These are phyloP conservation scores for Candida lessepsii DNA, from an alignment of 805 yeast genomes.

Conservation along the genomic window DNA sequence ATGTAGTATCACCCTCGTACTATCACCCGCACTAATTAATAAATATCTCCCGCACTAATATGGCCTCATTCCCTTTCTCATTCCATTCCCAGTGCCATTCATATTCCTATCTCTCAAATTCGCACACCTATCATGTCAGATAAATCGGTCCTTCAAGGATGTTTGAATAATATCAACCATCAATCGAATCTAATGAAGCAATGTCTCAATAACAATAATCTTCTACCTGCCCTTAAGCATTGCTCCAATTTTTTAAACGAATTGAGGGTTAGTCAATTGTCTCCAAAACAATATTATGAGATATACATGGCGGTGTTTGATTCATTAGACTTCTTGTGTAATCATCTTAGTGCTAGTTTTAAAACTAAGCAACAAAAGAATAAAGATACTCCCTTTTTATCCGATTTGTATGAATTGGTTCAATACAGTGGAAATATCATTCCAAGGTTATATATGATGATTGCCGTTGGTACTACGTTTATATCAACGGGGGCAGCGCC, in stretches of 20 bases:
- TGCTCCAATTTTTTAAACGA: constrained; percentile 81
- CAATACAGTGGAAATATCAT: constrained; percentile 93
- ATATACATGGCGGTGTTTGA: constrained; percentile 82
- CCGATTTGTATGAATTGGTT: constrained; percentile 90
- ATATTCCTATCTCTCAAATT: too few relatives aligned
- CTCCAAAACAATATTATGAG: constrained; percentile 93
- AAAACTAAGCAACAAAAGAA: constrained; percentile 55
- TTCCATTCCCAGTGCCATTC: too few relatives aligned
- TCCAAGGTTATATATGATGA: constrained; percentile 91
- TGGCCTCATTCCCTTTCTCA: too few relatives aligned
- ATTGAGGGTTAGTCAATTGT: constrained; percentile 67
- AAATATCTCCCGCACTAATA: too few relatives aligned
- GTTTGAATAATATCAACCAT: constrained; percentile 51
- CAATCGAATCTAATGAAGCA: constrained; percentile 77
- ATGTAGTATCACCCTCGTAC: too few relatives aligned
- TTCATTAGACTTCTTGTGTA: constrained; percentile 66
- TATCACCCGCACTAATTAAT: too few relatives aligned
- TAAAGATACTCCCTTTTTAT: constrained; percentile 42
- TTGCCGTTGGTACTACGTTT: constrained; percentile 89
- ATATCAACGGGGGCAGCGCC: constrained; percentile 79
- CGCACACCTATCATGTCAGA: constrained; percentile 4
- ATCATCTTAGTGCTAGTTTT: constrained; percentile 64
- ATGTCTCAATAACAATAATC: constrained; percentile 59
- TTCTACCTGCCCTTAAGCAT: constrained; percentile 87
- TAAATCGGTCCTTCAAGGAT: constrained; percentile 21